Evolutionary conservation across 768 basidiomycete genomes (phyloP).

Genomic region (Suillus clintonianus): DNA sequence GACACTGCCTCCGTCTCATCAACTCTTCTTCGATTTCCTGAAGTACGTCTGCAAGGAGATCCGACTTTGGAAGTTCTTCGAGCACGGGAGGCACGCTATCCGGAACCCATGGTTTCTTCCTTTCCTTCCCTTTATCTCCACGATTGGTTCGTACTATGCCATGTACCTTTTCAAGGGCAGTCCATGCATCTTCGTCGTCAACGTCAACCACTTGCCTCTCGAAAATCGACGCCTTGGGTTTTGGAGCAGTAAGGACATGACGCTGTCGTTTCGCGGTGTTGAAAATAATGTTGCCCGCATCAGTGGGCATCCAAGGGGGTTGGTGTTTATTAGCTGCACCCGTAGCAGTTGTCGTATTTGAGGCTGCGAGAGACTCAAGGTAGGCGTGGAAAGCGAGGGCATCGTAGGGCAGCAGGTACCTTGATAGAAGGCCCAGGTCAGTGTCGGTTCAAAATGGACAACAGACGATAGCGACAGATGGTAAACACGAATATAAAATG

Average conservation of each 20-base stretch:
- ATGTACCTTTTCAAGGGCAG: slow-evolving; percentile 59
- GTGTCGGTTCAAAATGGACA: slow-evolving; percentile 6
- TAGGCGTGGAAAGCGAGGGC: slow-evolving; percentile 88
- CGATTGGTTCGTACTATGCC: slow-evolving; percentile 19
- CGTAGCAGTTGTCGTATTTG: slow-evolving; percentile 49
- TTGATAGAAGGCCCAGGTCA: slow-evolving; percentile 26
- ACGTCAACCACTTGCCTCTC: slow-evolving; percentile 39
- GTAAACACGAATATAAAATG: not conserved
- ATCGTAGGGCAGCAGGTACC: slow-evolving; percentile 89
- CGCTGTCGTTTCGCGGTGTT: slow-evolving; percentile 79
- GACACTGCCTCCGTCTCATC: slow-evolving; percentile 51
- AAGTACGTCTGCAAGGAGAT: slow-evolving; percentile 77
- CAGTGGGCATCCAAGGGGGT: slow-evolving; percentile 89
- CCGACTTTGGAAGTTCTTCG: slow-evolving; percentile 97
- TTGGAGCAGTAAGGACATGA: slow-evolving; percentile 50
- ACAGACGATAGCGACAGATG: not conserved
- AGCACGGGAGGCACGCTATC: slow-evolving; percentile 80
- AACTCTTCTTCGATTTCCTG: slow-evolving; percentile 91
- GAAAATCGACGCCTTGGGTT: slow-evolving; percentile 20
- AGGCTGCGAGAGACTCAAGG: slow-evolving; percentile 81
- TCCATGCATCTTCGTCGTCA: slow-evolving; percentile 78
- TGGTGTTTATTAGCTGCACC: slow-evolving; percentile 66
- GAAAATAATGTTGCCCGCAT: slow-evolving; percentile 88
- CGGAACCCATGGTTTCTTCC: slow-evolving; percentile 59
- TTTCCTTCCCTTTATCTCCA: slow-evolving; percentile 6